A percentile compares a stretch with the other conserved stretches of the same genome.
phyloP scores from a whole-genome alignment of 1,284 basidiomycete species.

The Austroboletus olivaceoglutinosus region DNA sequence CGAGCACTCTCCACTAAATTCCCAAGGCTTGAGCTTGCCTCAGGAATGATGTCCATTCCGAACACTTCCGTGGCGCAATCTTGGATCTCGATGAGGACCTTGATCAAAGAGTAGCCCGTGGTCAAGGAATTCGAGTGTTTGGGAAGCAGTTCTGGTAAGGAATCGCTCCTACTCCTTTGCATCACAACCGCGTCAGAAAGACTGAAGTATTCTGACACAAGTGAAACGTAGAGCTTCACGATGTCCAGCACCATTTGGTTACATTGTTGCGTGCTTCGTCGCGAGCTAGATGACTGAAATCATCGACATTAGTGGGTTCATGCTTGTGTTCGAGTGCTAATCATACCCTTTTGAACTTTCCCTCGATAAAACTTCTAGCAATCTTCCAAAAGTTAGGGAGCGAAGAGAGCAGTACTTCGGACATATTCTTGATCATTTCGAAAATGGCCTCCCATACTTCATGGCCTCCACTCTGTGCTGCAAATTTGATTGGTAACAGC shows the following conservation, averaged over 20 bases:
- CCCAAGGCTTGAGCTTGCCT: constrained; percentile 67
- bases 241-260: constrained; percentile 90
- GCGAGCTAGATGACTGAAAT: constrained; percentile 36
- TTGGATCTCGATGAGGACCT: constrained; percentile 79
- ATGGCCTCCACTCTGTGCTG: constrained; percentile 60
- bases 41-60: constrained; percentile 77
- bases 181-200: constrained; percentile 76
- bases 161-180: constrained; percentile 31
- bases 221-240: constrained; percentile 82
- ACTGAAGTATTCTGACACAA: constrained; percentile 87
- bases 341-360: constrained; percentile 81
- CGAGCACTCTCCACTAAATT: constrained; percentile 78
- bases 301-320: background rate
- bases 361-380: constrained; percentile 87
- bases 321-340: background rate
- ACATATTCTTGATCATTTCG: constrained; percentile 68
- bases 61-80: constrained; percentile 85
- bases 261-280: constrained; percentile 81
- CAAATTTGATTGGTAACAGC: background rate
- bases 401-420: constrained; percentile 65
- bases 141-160: constrained; percentile 66
- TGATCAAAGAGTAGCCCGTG: constrained; percentile 77
- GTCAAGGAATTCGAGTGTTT: constrained; percentile 78
- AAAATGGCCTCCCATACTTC: constrained; percentile 82
- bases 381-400: constrained; percentile 96